Evolutionary conservation across 345 rosid genomes (phyloP), one percentile per base, ranked within the genome.

Genomic region (Linum tenue): DNA sequence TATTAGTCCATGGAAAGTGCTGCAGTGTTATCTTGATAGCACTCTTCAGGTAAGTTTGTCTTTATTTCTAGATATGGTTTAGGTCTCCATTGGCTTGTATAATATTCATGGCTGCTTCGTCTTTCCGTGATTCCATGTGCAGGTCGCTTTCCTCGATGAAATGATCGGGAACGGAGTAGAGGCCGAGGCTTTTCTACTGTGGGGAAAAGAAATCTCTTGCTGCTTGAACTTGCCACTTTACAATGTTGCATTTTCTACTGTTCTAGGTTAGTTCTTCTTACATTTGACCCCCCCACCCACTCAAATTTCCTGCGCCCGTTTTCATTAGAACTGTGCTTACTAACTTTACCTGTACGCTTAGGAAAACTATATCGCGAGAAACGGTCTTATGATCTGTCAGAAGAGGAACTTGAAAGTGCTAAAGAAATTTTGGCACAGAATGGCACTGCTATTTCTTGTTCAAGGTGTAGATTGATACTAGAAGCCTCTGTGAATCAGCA

Each of bases 21-120:
- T 94, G 65, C 90, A 94, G 22, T 78, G 88, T 74, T 90, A 88
- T 72, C 84, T 94, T 69, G 99, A 94, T 75, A 94, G 99, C 83
- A 85, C 79, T 70, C 84, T 90, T 70, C 97, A 94, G 95, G 98
- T 92, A 62, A 59, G 76, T 59, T 66, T 63, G 14, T 56, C 48
- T 62, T 63, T 40, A 58, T 67, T 69, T 73, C 3, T 65, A 37
- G 42, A 40, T 63, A 53, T 57, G 40, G 63, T 37, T 1, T 16
- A 12, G 41, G 59, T 15, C 38, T 9, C 58, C 17, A 12, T 14
- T 55, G n/a, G 31, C n/a, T 37, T 63, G 40, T 50, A 55, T 38
- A 31, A 8, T 8, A 57, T 37, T 69, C 39, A 51, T 50, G 38
- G 65, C 15, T 37, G 64, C 50, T 64, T 53, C 63, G 60, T 43